Conservation (phyloP, 2,329 filamentous ascomycete genomes). For the Fusarium azukiicola region DNA sequence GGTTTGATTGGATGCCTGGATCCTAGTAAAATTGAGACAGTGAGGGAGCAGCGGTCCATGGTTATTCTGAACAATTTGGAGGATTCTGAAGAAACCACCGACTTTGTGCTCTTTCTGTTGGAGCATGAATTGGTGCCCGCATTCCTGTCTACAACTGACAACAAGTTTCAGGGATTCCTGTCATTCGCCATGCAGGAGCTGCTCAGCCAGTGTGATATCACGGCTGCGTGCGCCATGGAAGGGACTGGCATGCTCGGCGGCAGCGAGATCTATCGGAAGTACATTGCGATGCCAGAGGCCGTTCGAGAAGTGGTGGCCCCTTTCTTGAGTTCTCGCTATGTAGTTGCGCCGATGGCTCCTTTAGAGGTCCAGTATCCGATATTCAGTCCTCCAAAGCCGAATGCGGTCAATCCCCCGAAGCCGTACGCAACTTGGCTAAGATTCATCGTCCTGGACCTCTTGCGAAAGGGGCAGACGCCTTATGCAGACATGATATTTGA, state of each 20-base stretch:
- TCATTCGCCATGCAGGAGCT: slow-evolving; percentile 98
- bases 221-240: slow-evolving; percentile 71
- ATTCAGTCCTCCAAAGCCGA: slow-evolving; percentile 84
- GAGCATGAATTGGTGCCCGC: slow-evolving; percentile 94
- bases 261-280: slow-evolving; percentile 85
- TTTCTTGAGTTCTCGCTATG: slow-evolving; percentile 92
- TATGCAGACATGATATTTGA: slow-evolving; percentile 90
- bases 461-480: slow-evolving; percentile 87
- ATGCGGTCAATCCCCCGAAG: slow-evolving; percentile 78
- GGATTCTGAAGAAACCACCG: slow-evolving; percentile 86
- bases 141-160: slow-evolving; percentile 94
- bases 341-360: slow-evolving; percentile 81
- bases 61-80: slow-evolving; percentile 94
- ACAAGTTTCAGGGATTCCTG: slow-evolving; percentile 92
- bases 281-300: slow-evolving; percentile 88
- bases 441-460: slow-evolving; percentile 88
- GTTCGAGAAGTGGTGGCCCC: slow-evolving; percentile 92
- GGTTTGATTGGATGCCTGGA: slow-evolving; percentile 96
- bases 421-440: slow-evolving; percentile 92
- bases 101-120: slow-evolving; percentile 92
- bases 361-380: slow-evolving; percentile 86
- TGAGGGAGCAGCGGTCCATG: slow-evolving; percentile 89
- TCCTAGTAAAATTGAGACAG: slow-evolving; percentile 91
- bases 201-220: slow-evolving; percentile 88
- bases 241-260: slow-evolving; percentile 68